A percentile compares a stretch with the other conserved stretches of the same genome.
phyloP scores from a whole-genome alignment of 805 yeast genomes.

The Nakazawaea pomicola region DNA sequence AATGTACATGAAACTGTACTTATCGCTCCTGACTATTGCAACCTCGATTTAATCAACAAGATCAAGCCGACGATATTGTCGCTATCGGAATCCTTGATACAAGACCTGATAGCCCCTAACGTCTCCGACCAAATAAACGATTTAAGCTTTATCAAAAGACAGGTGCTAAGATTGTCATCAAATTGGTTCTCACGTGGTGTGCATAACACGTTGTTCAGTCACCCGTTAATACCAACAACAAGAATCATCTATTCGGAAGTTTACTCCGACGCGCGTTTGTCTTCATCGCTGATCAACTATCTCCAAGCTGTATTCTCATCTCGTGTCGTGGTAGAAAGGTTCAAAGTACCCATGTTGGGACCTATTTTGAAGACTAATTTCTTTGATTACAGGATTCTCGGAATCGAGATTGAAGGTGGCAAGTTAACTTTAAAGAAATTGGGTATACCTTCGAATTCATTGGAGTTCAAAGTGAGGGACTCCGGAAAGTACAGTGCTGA shows the following conservation, averaged over 20 bases:
- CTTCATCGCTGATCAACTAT: constrained; percentile 24
- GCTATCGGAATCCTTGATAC: constrained; percentile 21
- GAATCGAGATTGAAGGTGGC: constrained; percentile 17
- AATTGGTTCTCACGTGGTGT: constrained; percentile 46
- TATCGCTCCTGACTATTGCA: constrained; percentile 16
- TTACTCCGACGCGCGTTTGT: constrained; percentile 16
- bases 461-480: constrained; percentile 52
- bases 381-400: constrained; percentile 54
- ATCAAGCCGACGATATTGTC: constrained; percentile 29
- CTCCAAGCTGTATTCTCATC: constrained; percentile 42
- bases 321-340: constrained; percentile 48
- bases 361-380: constrained; percentile 55
- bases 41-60: constrained; percentile 9
- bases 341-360: constrained; percentile 44
- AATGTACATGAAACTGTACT: constrained; percentile 24
- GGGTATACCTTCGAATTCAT: constrained; percentile 56
- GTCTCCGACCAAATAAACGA: constrained; percentile 13
- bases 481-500: constrained; percentile 26
- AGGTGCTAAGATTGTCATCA: constrained; percentile 31
- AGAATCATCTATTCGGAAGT: constrained; percentile 39
- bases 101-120: constrained; percentile 18
- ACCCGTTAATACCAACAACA: constrained; percentile 20
- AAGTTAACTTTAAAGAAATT: constrained; percentile 23
- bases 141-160: constrained; percentile 16
- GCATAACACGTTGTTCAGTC: constrained; percentile 31